phyloP scores from a whole-genome alignment of 2,329 filamentous ascomycete species.

The Zalaria sp. region DNA sequence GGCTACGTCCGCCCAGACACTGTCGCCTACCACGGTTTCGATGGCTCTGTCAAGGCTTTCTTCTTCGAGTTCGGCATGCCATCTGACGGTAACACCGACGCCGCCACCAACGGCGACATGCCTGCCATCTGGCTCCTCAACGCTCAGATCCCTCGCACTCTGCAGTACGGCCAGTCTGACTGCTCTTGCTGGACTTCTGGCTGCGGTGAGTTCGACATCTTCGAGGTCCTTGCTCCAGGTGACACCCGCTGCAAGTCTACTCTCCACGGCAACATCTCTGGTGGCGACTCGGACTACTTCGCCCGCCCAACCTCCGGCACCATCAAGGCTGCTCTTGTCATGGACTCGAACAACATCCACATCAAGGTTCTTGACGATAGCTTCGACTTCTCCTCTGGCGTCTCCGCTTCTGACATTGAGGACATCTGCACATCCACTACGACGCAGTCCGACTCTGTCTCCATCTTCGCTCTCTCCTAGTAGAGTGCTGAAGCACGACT shows the following conservation, averaged over 20 bases:
- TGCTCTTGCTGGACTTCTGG: conserved; percentile 61
- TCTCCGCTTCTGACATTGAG: conserved; percentile 20
- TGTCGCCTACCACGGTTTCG: conserved; percentile 51
- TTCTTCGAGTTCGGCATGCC: conserved; percentile 65
- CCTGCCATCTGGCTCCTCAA: conserved; percentile 68
- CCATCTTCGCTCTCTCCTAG: conserved; percentile 18
- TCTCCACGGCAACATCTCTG: conserved; percentile 48
- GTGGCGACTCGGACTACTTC: conserved; percentile 60
- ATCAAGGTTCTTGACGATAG: conserved; percentile 36
- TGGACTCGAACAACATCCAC: conserved; percentile 40
- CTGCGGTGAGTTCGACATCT: conserved; percentile 65
- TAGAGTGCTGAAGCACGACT: not conserved
- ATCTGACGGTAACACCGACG: conserved; percentile 35
- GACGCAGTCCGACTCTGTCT: conserved; percentile 19
- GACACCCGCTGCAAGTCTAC: conserved; percentile 56
- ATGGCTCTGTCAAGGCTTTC: conserved; percentile 56
- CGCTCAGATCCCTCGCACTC: conserved; percentile 53
- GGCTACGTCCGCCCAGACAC: conserved; percentile 20
- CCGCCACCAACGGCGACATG: conserved; percentile 33
- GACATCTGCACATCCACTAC: conserved; percentile 19
- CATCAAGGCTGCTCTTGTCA: conserved; percentile 52
- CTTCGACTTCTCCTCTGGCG: conserved; percentile 21
- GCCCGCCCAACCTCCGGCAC: conserved; percentile 43
- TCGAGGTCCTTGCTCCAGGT: conserved; percentile 54
- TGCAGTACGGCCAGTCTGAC: conserved; percentile 47